These are phyloP conservation scores for Acanthamoeba triangularis DNA, from an alignment of 208 protist species.

Conservation along the genomic window DNA sequence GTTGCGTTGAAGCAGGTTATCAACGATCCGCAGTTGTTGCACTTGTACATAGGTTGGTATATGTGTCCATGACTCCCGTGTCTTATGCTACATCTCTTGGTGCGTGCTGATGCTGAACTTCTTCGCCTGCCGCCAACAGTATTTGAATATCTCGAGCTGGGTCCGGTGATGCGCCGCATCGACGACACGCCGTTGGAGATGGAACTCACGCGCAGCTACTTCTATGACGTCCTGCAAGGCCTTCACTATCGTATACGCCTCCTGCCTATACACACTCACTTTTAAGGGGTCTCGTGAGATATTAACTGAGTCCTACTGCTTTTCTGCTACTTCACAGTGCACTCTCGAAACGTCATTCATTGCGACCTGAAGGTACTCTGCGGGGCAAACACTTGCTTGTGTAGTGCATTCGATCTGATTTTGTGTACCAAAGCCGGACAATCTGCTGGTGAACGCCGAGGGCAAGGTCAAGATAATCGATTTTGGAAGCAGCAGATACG, in stretches of 20 bases:
- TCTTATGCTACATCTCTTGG: neutral
- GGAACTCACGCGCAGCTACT: constrained; percentile 52
- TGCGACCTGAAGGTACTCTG: constrained; percentile 42
- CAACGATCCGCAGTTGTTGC: constrained; percentile 7
- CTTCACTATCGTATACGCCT: constrained; percentile 35
- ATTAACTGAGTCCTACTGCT: neutral
- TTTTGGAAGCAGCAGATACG: constrained; percentile 46
- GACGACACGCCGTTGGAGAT: constrained; percentile 37
- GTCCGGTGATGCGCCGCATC: constrained; percentile 16
- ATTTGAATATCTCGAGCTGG: constrained; percentile 66
- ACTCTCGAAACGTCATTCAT: neutral
- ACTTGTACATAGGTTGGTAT: neutral
- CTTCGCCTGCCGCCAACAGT: neutral
- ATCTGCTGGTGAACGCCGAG: constrained; percentile 19
- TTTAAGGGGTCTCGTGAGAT: neutral
- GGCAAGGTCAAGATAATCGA: constrained; percentile 57
- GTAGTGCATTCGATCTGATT: neutral
- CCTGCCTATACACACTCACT: neutral
- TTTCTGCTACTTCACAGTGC: neutral
- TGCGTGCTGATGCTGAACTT: neutral
- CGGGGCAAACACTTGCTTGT: neutral
- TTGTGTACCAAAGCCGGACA: constrained; percentile 36
- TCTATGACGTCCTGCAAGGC: constrained; percentile 41
- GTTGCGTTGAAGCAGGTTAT: constrained; percentile 46
- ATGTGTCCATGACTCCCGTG: neutral